Evolutionary conservation across 2,329 filamentous ascomycete species (phyloP).

Genomic region (Hypoxylon sp.): DNA sequence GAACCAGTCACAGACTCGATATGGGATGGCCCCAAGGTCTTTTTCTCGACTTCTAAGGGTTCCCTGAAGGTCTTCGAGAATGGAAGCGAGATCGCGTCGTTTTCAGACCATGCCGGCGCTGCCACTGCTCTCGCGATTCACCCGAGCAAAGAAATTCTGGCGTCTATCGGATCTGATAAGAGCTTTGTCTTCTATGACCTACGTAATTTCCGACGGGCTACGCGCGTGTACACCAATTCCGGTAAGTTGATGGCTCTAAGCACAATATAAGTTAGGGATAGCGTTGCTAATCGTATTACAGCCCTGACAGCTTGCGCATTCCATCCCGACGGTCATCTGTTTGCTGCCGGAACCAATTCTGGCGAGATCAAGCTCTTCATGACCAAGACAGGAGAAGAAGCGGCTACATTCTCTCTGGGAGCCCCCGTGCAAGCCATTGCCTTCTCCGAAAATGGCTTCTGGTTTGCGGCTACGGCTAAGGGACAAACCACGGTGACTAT

Average conservation of each 20-base stretch:
- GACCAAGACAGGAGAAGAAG: slow-evolving; percentile 82
- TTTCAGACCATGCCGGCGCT: slow-evolving; percentile 86
- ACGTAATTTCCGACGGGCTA: slow-evolving; percentile 74
- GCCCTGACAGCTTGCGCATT: slow-evolving; percentile 85
- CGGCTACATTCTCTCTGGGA: slow-evolving; percentile 79
- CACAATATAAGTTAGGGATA: not conserved
- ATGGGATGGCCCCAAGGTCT: slow-evolving; percentile 77
- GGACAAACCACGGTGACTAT: slow-evolving; percentile 84
- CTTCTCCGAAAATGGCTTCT: slow-evolving; percentile 98
- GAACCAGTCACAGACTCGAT: slow-evolving; percentile 76
- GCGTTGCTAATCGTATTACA: slow-evolving; percentile 54
- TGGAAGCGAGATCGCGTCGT: slow-evolving; percentile 76
- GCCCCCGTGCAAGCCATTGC: slow-evolving; percentile 80
- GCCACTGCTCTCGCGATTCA: slow-evolving; percentile 85
- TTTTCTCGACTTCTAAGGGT: slow-evolving; percentile 82
- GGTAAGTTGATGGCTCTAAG: slow-evolving; percentile 67
- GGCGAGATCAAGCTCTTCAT: slow-evolving; percentile 92
- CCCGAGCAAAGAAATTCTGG: slow-evolving; percentile 85
- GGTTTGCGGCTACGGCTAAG: slow-evolving; percentile 87
- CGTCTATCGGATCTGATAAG: slow-evolving; percentile 92
- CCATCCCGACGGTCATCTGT: slow-evolving; percentile 96
- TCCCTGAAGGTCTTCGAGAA: slow-evolving; percentile 84
- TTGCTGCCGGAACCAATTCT: slow-evolving; percentile 84
- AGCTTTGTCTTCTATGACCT: slow-evolving; percentile 93
- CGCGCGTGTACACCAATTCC: slow-evolving; percentile 84